Conservation (phyloP, 148 eudicot genomes). For the Pouteria glomerata region DNA sequence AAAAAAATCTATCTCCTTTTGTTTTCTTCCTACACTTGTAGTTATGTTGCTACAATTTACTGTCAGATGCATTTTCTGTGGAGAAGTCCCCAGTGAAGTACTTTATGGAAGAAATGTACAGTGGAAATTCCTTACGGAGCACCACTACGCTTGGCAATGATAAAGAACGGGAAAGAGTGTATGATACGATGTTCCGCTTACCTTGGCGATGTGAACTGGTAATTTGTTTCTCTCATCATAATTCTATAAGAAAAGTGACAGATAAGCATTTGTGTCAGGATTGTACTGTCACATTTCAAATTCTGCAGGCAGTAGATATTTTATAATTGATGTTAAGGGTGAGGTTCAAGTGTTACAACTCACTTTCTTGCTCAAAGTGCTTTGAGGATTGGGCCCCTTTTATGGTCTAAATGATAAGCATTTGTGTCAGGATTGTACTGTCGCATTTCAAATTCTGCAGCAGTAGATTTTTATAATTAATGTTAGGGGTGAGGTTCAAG, state of each 20-base stretch:
- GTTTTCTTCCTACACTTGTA: slow-evolving; percentile 8
- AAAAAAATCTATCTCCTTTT: background rate
- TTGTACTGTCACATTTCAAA: background rate
- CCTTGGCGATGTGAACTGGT: slow-evolving; percentile 99
- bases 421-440: background rate
- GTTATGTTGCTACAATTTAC: slow-evolving; percentile 14
- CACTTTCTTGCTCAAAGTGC: background rate
- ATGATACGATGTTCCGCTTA: slow-evolving; percentile 91
- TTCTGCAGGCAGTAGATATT: background rate
- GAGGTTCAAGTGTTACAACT: background rate
- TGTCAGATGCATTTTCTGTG: slow-evolving; percentile 51
- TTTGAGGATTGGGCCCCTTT: background rate
- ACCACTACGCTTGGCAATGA: slow-evolving; percentile 78
- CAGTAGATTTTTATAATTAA: background rate
- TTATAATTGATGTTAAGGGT: background rate
- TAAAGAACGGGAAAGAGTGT: slow-evolving; percentile 90
- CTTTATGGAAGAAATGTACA: slow-evolving; percentile 75
- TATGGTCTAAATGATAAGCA: background rate
- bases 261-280: background rate
- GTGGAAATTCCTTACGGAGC: slow-evolving; percentile 76
- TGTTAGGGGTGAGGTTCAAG: background rate
- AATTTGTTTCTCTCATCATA: slow-evolving; percentile 16
- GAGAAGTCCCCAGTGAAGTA: slow-evolving; percentile 72
- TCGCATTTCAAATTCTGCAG: background rate
- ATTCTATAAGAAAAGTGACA: background rate